phyloP scores from a whole-genome alignment of 768 basidiomycete genomes.

The Leucosporidium scottii region DNA sequence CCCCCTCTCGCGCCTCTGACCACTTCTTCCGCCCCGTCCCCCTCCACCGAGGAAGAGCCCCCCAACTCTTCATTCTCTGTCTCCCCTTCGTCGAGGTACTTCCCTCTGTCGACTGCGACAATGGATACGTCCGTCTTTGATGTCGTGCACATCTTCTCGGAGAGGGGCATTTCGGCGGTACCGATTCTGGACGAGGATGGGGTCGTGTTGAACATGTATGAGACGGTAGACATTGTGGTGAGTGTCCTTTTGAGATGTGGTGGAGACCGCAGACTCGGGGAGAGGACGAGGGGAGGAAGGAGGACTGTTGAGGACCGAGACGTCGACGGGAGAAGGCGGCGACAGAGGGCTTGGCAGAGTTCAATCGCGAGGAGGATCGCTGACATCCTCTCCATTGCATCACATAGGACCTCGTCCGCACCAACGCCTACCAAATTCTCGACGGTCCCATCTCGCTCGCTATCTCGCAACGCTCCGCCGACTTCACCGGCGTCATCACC shows the following conservation, averaged over 20 bases:
- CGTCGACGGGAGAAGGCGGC: too few relatives aligned
- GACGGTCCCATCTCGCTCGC: constrained; percentile 91
- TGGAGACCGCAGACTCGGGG: too few relatives aligned
- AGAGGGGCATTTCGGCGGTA: constrained; percentile 89
- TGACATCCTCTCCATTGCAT: neutral
- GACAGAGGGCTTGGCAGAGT: neutral
- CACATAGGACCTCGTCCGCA: constrained; percentile 75
- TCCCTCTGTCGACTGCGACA: constrained; percentile 86
- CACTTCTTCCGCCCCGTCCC: neutral
- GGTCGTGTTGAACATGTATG: constrained; percentile 88
- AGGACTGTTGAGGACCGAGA: too few relatives aligned
- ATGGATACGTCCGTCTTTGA: constrained; percentile 89
- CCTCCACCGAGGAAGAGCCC: too few relatives aligned
- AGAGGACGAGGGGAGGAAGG: too few relatives aligned
- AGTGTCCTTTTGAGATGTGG: neutral
- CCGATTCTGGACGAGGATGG: constrained; percentile 69
- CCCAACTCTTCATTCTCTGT: neutral
- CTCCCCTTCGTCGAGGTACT: constrained; percentile 57
- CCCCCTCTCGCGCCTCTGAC: neutral
- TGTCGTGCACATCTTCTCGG: constrained; percentile 97
- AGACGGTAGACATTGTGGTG: constrained; percentile 98
- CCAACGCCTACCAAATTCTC: constrained; percentile 82
- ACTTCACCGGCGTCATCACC: constrained; percentile 94
- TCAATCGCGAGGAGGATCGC: neutral
- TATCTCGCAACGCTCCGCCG: constrained; percentile 78